These are phyloP conservation scores for Trichoderma koningiopsis DNA, from an alignment of 2,329 filamentous ascomycete genomes.

Conservation along the genomic window DNA sequence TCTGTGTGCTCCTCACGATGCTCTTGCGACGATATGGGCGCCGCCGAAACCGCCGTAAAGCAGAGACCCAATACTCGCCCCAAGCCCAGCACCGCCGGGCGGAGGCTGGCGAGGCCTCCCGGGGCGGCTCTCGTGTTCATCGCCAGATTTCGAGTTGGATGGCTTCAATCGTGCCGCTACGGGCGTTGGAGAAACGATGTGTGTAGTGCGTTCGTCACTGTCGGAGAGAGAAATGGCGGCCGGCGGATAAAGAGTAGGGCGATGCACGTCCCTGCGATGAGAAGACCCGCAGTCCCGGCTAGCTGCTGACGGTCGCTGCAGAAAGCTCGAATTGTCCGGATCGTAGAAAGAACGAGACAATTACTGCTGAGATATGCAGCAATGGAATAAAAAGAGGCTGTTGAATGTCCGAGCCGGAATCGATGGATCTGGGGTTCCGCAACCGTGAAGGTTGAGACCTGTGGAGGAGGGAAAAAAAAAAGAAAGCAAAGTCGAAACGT, in stretches of 20 bases:
- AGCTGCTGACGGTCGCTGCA: slow-evolving; percentile 7
- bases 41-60: slow-evolving; percentile 52
- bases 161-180: not conserved
- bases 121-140: slow-evolving; percentile 35
- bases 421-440: slow-evolving; percentile 11
- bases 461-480: not conserved
- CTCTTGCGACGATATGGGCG: slow-evolving; percentile 43
- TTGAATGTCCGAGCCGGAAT: not conserved
- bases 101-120: slow-evolving; percentile 44
- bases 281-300: slow-evolving; percentile 8
- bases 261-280: not conserved
- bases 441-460: slow-evolving; percentile 4
- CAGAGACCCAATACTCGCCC: slow-evolving; percentile 54
- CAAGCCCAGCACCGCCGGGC: slow-evolving; percentile 55
- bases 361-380: not conserved
- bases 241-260: not conserved
- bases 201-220: not conserved
- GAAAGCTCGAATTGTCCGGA: not conserved
- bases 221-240: not conserved
- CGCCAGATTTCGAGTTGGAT: not conserved
- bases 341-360: not conserved
- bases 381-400: not conserved
- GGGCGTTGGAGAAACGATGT: not conserved
- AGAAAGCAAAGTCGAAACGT: not conserved
- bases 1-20: slow-evolving; percentile 54